Evolutionary conservation across 257 asterid species (phyloP).

Genomic region (Solanum ossicruentum): DNA sequence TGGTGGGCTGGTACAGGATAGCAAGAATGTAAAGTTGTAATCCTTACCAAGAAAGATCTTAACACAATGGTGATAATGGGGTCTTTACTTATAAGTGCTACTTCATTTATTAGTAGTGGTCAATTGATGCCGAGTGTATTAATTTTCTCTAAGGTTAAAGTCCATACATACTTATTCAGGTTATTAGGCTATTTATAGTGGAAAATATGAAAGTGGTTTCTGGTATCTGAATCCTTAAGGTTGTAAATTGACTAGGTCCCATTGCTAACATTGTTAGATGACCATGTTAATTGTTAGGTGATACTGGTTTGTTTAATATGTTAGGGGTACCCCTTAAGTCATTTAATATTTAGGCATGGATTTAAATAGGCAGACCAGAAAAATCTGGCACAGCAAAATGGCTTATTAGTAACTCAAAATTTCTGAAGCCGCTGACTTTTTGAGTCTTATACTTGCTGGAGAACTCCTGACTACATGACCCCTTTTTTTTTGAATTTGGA

Average conservation of each 20-base stretch:
- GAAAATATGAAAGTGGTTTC: not conserved
- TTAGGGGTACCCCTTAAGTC: not conserved
- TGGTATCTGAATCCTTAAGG: not conserved
- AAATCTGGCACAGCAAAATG: not conserved
- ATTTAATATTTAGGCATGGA: not conserved
- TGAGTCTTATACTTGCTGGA: not conserved
- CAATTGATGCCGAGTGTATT: not conserved
- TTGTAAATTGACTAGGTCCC: not conserved
- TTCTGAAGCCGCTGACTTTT: not conserved
- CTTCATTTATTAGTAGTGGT: not conserved
- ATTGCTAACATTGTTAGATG: not conserved
- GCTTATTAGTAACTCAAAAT: not conserved
- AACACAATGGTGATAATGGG: not conserved
- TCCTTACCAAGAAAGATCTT: not conserved
- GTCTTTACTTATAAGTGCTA: not conserved
- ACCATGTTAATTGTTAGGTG: not conserved
- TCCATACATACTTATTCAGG: not conserved
- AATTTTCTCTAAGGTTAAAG: not conserved
- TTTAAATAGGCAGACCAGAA: not conserved
- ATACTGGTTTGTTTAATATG: not conserved
- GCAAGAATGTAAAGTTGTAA: not conserved
- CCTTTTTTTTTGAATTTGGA: not conserved
- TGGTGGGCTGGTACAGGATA: not conserved
- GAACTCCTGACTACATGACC: not conserved
- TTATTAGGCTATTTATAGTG: not conserved